Evolutionary conservation across 2,329 filamentous ascomycete genomes (phyloP), one percentile per base, ranked within the genome.

Genomic region (Aspergillus versicolor): DNA sequence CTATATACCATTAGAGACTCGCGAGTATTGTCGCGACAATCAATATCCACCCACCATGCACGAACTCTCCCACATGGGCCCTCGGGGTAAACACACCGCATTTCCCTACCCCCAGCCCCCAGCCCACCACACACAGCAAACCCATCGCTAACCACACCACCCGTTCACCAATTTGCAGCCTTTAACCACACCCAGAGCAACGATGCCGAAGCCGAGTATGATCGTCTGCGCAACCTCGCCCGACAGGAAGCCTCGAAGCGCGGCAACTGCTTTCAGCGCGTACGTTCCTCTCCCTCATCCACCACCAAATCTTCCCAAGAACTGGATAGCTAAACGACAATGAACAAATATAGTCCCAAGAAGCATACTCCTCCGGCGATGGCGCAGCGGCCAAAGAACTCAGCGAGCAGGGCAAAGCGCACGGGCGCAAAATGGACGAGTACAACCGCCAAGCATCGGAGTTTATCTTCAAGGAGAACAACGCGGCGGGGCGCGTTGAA

Each of bases 381-480:
- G 90, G 92, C 64, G 91, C 84, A 17, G 79, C 73, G n/a, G 94
- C 94, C 50, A 92, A 97, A 74, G 79, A 90, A 54, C 83, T 96
- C 52, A 92, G 88, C 40, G 87, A 94, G 67, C 85, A 96, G 75
- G 91, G 90, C 70, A 96, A 97, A 77, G 76, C 79, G 44, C 92
- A 97, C 74, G 92, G 88, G 42, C 84, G 86, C 57, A 84, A 88
- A 72, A 94, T 95, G 85, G 91, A 95, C 64, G 81, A 88, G 59
- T 95, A 92, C 79, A 97, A 97, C 81, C 86, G 84, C 63, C 91
- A 96, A 75, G 94, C 94, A 1, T 91, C 90, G 58, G 90, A 97
- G 58, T 96, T 85, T 75, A 97, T 97, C 72, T 97, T 99, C 80
- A 88, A 92, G 41, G 91, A 93, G 77, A 97, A 97, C 80, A 97